Evolutionary conservation across 345 rosid species (phyloP).

Genomic region (Stellera chamaejasme): DNA sequence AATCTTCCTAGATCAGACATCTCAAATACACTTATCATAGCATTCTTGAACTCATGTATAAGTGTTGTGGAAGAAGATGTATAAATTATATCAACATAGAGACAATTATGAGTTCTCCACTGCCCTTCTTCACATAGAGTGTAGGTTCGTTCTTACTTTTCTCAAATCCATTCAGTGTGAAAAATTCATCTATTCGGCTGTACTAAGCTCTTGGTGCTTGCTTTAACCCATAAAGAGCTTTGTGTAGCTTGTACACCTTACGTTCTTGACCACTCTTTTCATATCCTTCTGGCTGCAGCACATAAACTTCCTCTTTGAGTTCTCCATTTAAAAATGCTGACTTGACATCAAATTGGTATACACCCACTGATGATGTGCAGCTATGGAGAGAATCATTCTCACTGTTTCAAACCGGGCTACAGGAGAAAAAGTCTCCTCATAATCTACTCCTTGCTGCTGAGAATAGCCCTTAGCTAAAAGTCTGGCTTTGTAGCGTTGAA

Average conservation of each 20-base stretch:
- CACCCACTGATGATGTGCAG: slow-evolving; percentile 1
- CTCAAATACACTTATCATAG: neutral
- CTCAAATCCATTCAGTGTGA: neutral
- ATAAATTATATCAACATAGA: neutral
- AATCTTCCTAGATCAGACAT: neutral
- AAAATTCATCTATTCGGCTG: neutral
- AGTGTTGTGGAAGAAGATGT: neutral
- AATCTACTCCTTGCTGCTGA: slow-evolving; percentile 1
- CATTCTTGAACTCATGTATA: neutral
- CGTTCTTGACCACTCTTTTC: neutral
- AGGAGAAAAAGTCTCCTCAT: neutral
- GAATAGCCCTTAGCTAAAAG: slow-evolving; percentile 8
- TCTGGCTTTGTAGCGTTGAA: slow-evolving; percentile 2
- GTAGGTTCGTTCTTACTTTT: neutral
- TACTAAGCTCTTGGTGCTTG: neutral
- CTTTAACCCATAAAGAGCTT: neutral
- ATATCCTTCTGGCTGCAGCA: slow-evolving; percentile 4
- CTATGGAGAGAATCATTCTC: neutral
- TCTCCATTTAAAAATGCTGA: slow-evolving; percentile 10
- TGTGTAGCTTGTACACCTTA: neutral
- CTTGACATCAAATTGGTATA: slow-evolving; percentile 15
- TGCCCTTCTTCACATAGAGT: neutral
- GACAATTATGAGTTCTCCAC: neutral
- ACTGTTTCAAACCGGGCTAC: slow-evolving; percentile 6
- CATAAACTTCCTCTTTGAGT: slow-evolving; percentile 5